phyloP scores from a whole-genome alignment of 1,284 basidiomycete species.

The Chalciporus sp. region DNA sequence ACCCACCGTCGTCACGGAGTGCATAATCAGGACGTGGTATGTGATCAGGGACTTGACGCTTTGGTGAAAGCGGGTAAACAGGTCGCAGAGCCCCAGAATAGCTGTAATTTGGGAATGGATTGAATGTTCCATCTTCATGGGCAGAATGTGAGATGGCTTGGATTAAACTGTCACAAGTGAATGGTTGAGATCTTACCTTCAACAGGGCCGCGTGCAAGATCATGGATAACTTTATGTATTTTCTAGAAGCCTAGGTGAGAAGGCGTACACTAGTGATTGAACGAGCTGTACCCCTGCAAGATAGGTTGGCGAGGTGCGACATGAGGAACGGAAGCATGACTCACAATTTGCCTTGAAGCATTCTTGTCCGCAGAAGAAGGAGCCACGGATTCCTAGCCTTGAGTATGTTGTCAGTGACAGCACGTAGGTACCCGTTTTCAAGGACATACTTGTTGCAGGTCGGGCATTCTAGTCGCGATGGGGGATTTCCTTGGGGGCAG shows the following conservation, averaged over 20 bases:
- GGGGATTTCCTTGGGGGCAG: slow-evolving; percentile 76
- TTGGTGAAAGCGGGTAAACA: slow-evolving; percentile 74
- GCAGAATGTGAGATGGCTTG: not conserved
- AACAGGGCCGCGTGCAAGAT: slow-evolving; percentile 52
- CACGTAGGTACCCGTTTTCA: slow-evolving; percentile 3
- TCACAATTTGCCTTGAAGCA: slow-evolving; percentile 85
- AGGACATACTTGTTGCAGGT: slow-evolving; percentile 74
- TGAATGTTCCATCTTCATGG: slow-evolving; percentile 63
- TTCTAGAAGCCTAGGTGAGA: slow-evolving; percentile 54
- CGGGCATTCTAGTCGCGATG: slow-evolving; percentile 78
- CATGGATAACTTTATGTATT: slow-evolving; percentile 77
- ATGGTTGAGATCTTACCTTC: slow-evolving; percentile 14
- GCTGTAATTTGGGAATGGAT: slow-evolving; percentile 68
- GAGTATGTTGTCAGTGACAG: slow-evolving; percentile 6
- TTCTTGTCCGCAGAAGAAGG: slow-evolving; percentile 83
- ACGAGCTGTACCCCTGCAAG: slow-evolving; percentile 46
- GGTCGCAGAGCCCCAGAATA: slow-evolving; percentile 78
- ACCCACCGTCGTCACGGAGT: slow-evolving; percentile 56
- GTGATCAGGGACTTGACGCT: slow-evolving; percentile 69
- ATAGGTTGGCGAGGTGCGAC: not conserved
- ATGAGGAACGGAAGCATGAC: slow-evolving; percentile 25
- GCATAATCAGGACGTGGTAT: slow-evolving; percentile 84
- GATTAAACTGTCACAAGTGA: not conserved
- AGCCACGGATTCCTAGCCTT: slow-evolving; percentile 79
- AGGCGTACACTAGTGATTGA: not conserved